Percentiles rank a stretch among this genome's conserved stretches.
phyloP scores from a whole-genome alignment of 768 basidiomycete genomes.

The Pleurotus giganteus region DNA sequence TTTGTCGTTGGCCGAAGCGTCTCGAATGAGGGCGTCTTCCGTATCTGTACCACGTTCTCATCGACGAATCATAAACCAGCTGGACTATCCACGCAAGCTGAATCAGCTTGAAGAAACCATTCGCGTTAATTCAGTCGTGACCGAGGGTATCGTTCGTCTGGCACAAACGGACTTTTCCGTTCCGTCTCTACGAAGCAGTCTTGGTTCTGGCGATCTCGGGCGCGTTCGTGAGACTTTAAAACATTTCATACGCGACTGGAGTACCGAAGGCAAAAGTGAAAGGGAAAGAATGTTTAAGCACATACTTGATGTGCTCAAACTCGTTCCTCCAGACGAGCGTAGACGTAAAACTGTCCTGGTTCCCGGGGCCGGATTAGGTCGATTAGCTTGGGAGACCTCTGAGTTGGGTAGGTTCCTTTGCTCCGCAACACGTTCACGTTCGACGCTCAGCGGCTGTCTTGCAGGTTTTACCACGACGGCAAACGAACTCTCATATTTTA shows the following conservation, averaged over 20 bases:
- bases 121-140: constrained; percentile 33
- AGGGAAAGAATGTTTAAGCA: constrained; percentile 55
- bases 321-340: constrained; percentile 27
- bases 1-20: constrained; percentile 40
- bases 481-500: constrained; percentile 64
- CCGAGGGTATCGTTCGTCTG: constrained; percentile 38
- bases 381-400: constrained; percentile 70
- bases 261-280: constrained; percentile 51
- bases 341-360: constrained; percentile 46
- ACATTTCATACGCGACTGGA: constrained; percentile 74
- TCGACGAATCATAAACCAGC: constrained; percentile 46
- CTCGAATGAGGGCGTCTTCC: constrained; percentile 42
- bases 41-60: constrained; percentile 39
- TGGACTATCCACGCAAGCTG: constrained; percentile 57
- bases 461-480: constrained; percentile 57
- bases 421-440: background rate
- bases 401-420: constrained; percentile 41
- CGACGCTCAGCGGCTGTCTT: constrained; percentile 8
- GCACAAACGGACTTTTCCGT: constrained; percentile 27
- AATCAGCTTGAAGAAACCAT: constrained; percentile 40
- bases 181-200: constrained; percentile 18
- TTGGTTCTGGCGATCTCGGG: constrained; percentile 10
- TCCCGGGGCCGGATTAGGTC: constrained; percentile 62
- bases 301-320: constrained; percentile 46
- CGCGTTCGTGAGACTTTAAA: constrained; percentile 59